phyloP scores from a whole-genome alignment of 768 basidiomycete species.

The Mycena vitilis region DNA sequence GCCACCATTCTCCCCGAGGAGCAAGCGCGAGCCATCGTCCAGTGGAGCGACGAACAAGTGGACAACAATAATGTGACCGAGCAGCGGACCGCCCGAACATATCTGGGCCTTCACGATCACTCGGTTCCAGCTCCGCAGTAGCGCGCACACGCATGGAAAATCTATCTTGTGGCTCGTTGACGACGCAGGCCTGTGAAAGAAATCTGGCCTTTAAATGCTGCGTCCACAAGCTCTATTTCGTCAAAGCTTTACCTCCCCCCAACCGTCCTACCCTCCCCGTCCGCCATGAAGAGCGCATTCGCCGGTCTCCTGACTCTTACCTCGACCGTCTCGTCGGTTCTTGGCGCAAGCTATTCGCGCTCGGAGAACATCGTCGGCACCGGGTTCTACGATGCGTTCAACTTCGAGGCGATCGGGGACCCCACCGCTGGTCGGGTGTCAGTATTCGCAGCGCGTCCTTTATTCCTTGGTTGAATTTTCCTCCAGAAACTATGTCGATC shows the following conservation, averaged over 20 bases:
- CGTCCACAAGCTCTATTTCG: background rate
- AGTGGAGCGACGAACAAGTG: background rate
- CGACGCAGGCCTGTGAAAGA: background rate
- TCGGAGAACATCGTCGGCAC: slow-evolving; percentile 56
- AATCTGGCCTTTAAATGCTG: slow-evolving; percentile 2
- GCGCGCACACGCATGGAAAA: background rate
- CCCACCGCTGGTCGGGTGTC: slow-evolving; percentile 74
- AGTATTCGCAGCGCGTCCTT: slow-evolving; percentile 35
- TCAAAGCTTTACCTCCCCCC: too few relatives aligned
- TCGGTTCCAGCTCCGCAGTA: background rate
- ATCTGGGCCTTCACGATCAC: slow-evolving; percentile 1
- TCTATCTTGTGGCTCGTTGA: slow-evolving; percentile 19
- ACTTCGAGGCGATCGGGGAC: slow-evolving; percentile 61
- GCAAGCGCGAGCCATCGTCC: too few relatives aligned
- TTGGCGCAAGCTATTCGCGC: slow-evolving; percentile 55
- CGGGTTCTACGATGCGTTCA: slow-evolving; percentile 63
- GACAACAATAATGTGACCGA: background rate
- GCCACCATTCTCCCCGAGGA: too few relatives aligned
- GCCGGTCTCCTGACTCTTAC: slow-evolving; percentile 11
- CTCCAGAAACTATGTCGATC: slow-evolving; percentile 54
- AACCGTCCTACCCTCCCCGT: background rate
- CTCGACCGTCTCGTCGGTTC: slow-evolving; percentile 26
- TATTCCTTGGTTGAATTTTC: background rate
- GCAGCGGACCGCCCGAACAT: slow-evolving; percentile 1
- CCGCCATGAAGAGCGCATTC: slow-evolving; percentile 20